A percentile compares a stretch with the other conserved stretches of the same genome.
Evolutionary conservation across 176 grass and related monocot genomes (phyloP).

Genomic region (Zoysia pacifica): DNA sequence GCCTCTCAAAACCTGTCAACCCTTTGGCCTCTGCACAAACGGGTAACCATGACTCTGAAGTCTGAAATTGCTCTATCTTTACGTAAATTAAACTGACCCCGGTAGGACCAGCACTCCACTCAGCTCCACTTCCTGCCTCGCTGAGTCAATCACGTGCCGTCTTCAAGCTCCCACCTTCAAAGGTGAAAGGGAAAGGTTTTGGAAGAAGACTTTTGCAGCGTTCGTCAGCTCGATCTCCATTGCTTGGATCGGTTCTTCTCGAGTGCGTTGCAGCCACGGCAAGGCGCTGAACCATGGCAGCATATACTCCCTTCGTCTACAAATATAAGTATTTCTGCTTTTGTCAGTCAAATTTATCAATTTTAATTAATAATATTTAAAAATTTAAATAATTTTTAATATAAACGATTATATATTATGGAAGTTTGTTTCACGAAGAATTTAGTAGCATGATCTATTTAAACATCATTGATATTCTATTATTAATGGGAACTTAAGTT

Average conservation of each 20-base stretch:
- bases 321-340: too few species aligned
- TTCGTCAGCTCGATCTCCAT: slow-evolving; percentile 15
- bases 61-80: too few species aligned
- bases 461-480: too few species aligned
- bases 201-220: background rate
- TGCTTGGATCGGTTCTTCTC: background rate
- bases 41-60: slow-evolving; percentile 20
- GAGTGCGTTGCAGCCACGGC: slow-evolving; percentile 25
- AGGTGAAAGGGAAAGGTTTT: slow-evolving; percentile 15
- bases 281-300: background rate
- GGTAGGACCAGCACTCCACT: slow-evolving; percentile 35
- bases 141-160: slow-evolving; percentile 23
- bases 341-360: too few species aligned
- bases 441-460: too few species aligned
- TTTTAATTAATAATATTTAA: too few species aligned
- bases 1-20: too few species aligned
- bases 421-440: too few species aligned
- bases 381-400: too few species aligned
- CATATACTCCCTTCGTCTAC: too few species aligned
- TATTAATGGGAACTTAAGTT: too few species aligned
- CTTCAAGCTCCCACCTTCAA: slow-evolving; percentile 20
- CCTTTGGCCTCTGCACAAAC: slow-evolving; percentile 12
- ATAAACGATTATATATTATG: too few species aligned
- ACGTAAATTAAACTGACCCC: background rate
- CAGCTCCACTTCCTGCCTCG: slow-evolving; percentile 1